phyloP scores from a whole-genome alignment of 129 eudicot species.

The Arctium lappa region DNA sequence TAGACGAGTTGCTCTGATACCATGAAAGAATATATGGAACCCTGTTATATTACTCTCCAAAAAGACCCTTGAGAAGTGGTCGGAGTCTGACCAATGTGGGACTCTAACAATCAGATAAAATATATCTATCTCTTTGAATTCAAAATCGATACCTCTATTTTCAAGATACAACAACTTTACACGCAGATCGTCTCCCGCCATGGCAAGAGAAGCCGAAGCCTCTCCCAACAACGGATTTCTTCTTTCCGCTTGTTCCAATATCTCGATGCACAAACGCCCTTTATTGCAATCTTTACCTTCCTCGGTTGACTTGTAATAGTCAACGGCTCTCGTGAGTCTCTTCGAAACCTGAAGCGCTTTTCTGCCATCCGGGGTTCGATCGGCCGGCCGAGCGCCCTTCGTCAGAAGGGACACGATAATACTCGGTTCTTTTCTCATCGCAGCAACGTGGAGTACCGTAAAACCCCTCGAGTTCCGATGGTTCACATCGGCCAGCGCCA shows the following conservation, averaged over 20 bases:
- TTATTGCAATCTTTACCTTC: conserved; percentile 65
- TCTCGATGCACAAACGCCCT: conserved; percentile 94
- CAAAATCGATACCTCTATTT: conserved; percentile 57
- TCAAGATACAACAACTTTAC: conserved; percentile 76
- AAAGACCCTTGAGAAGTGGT: too few species aligned
- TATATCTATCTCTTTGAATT: not conserved
- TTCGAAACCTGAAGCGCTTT: conserved; percentile 85
- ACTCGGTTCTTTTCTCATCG: conserved; percentile 88
- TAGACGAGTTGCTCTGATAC: not conserved
- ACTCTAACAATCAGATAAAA: not conserved
- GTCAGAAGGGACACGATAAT: conserved; percentile 91
- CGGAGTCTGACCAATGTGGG: too few species aligned
- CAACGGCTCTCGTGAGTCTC: conserved; percentile 76
- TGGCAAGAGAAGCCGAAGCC: conserved; percentile 90
- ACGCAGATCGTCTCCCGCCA: conserved; percentile 89
- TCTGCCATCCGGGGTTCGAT: conserved; percentile 77
- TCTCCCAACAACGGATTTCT: conserved; percentile 94
- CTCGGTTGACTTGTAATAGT: conserved; percentile 59
- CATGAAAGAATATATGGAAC: not conserved
- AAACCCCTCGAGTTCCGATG: conserved; percentile 64
- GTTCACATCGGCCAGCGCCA: conserved; percentile 86
- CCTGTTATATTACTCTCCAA: too few species aligned
- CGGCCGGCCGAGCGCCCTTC: conserved; percentile 88
- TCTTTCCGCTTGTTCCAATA: conserved; percentile 95
- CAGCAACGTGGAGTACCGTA: conserved; percentile 85